Evolutionary conservation across 2,329 filamentous ascomycete species (phyloP), one percentile per base, ranked within the genome.

Genomic region (Nigrograna mackinnonii): DNA sequence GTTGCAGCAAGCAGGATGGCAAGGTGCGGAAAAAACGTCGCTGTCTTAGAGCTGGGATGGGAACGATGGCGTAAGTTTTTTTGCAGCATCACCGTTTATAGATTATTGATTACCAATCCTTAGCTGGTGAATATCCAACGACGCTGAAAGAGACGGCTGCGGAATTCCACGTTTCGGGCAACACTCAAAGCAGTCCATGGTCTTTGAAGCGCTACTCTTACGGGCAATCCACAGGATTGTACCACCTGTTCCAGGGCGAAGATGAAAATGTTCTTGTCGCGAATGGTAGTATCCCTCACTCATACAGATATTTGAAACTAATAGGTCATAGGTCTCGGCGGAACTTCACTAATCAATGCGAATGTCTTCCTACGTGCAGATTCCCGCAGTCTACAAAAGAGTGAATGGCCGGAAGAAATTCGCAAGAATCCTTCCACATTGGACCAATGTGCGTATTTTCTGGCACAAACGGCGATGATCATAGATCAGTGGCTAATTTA

Each of bases 1-100:
- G 79, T 87, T 16, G 84, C 84, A 3, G 84, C 84, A 0, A 80
- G 81, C 17, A 75, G 83, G 9, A 82, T 86, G 76, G 79, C 83
- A 3, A 75, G 84, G 40, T 78, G 78, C 2, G 78, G 72, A 2
- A 74, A 84, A 57, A 76, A 71, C 2, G 84, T 87, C 1, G 86
- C 83, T 46, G 64, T 88, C 14, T 71, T 88, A 1, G 85, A 88
- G 59, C 71, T 80, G 14, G 85, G 84, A 2, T 71, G 76, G 43
- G 84, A 88, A 64, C 76, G 73, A 47, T 86, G 82, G 84, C 83
- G 57, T 63, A 57, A 18, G 53, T 41, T n/a, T n/a, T n/a, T n/a
- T n/a, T 22, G 24, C 14, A n/a, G 17, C 17, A 30, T 38, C 20
- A 13, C 18, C 13, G 30, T 4, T 30, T 11, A 31, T 22, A 19